Conservation (phyloP, 768 basidiomycete genomes). For the Chlorophyllum brunneum region DNA sequence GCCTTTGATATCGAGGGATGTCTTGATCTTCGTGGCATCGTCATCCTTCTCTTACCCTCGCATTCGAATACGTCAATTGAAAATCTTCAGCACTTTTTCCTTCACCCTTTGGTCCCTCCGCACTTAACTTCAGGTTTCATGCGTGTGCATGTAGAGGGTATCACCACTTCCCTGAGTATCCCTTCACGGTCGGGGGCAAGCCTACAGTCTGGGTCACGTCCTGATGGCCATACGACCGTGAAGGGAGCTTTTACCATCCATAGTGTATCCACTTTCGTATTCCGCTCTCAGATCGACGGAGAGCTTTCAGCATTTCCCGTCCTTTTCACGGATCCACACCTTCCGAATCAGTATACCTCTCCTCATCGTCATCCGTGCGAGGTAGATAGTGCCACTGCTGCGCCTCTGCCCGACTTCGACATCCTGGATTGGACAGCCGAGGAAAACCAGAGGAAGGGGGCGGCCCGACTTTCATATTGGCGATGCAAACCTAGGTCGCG, state of each 20-base stretch:
- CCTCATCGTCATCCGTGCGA: conserved; percentile 38
- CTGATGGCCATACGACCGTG: not conserved
- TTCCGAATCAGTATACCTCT: conserved; percentile 52
- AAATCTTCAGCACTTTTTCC: conserved; percentile 41
- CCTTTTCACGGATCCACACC: conserved; percentile 68
- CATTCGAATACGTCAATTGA: conserved; percentile 16
- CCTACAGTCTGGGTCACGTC: not conserved
- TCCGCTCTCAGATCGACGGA: conserved; percentile 24
- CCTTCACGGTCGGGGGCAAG: conserved; percentile 11
- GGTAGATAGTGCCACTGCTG: conserved; percentile 16
- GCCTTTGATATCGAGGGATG: conserved; percentile 7
- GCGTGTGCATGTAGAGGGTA: conserved; percentile 47
- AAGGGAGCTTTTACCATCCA: conserved; percentile 20
- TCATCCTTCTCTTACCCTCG: conserved; percentile 47
- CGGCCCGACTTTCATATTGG: conserved; percentile 62
- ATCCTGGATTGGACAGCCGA: conserved; percentile 60
- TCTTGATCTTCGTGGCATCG: conserved; percentile 32
- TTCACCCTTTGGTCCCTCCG: conserved; percentile 58
- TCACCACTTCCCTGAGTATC: conserved; percentile 27
- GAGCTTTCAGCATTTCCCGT: conserved; percentile 53
- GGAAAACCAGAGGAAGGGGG: conserved; percentile 25
- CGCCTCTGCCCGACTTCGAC: conserved; percentile 50
- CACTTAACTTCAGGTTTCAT: conserved; percentile 44
- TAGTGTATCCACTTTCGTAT: conserved; percentile 59
- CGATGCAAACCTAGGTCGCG: conserved; percentile 33